phyloP scores from a whole-genome alignment of 2,329 filamentous ascomycete species.

The Aaosphaeria arxii region DNA sequence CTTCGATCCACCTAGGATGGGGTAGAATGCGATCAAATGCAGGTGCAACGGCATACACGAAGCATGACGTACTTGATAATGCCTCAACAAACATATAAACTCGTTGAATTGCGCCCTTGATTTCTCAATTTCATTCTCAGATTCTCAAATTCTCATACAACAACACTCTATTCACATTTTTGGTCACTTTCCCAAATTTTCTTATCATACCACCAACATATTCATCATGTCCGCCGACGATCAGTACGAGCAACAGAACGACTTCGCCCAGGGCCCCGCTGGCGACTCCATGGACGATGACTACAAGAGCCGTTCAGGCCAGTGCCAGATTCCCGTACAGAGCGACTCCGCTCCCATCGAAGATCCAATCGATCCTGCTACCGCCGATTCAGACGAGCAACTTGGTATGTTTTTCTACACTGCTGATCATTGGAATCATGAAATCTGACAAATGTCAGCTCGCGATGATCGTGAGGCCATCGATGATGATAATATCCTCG shows the following conservation, averaged over 20 bases:
- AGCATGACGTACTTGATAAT: neutral
- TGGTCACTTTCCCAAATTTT: too few species aligned
- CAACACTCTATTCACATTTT: too few species aligned
- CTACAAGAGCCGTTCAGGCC: slow-evolving; percentile 47
- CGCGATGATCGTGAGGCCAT: slow-evolving; percentile 51
- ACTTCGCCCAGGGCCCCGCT: slow-evolving; percentile 24
- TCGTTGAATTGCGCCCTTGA: neutral
- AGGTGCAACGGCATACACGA: neutral
- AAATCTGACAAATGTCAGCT: slow-evolving; percentile 21
- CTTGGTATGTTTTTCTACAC: slow-evolving; percentile 37
- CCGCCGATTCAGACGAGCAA: slow-evolving; percentile 47
- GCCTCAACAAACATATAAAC: neutral
- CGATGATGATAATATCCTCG: slow-evolving; percentile 47
- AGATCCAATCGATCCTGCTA: slow-evolving; percentile 42
- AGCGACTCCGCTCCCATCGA: slow-evolving; percentile 46
- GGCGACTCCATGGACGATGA: slow-evolving; percentile 42
- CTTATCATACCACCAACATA: too few species aligned
- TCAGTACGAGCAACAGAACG: slow-evolving; percentile 25
- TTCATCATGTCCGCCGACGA: slow-evolving; percentile 11
- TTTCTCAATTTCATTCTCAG: neutral
- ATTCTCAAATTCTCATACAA: neutral
- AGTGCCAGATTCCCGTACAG: slow-evolving; percentile 45
- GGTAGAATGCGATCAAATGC: neutral
- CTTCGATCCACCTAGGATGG: neutral
- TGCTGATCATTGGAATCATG: neutral